phyloP scores from a whole-genome alignment of 148 eudicot genomes.

The Persicaria maculosa region DNA sequence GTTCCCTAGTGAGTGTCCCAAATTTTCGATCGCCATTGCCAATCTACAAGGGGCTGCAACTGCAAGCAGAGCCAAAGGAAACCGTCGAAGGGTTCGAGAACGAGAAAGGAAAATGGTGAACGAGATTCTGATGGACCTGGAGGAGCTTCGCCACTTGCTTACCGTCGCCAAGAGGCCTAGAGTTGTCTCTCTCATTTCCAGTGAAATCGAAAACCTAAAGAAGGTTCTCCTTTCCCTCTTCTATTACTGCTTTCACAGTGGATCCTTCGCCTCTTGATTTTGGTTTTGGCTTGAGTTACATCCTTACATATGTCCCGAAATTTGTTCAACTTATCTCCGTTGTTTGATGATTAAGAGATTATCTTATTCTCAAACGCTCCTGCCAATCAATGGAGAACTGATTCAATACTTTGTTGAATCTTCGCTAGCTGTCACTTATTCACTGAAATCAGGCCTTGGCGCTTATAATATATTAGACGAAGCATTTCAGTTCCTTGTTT shows the following conservation, averaged over 20 bases:
- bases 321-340: not conserved
- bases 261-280: not conserved
- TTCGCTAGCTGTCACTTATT: too few relatives aligned
- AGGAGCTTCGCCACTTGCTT: slow-evolving; percentile 57
- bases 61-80: not conserved
- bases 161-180: slow-evolving; percentile 75
- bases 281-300: not conserved
- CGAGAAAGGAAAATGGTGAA: slow-evolving; percentile 41
- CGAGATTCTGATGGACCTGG: slow-evolving; percentile 50
- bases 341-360: not conserved
- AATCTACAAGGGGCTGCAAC: not conserved
- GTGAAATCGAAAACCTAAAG: slow-evolving; percentile 53
- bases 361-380: not conserved
- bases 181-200: slow-evolving; percentile 54
- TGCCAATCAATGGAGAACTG: too few relatives aligned
- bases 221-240: slow-evolving; percentile 28
- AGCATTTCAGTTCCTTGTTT: not conserved
- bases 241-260: not conserved
- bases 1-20: not conserved
- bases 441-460: too few relatives aligned
- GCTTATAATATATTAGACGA: too few relatives aligned
- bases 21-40: not conserved
- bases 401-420: too few relatives aligned
- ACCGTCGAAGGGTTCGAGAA: not conserved
- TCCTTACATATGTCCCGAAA: not conserved